Evolutionary conservation across 805 yeast genomes (phyloP), one percentile per base, ranked within the genome.

Genomic region (Sungouiella thailandica): DNA sequence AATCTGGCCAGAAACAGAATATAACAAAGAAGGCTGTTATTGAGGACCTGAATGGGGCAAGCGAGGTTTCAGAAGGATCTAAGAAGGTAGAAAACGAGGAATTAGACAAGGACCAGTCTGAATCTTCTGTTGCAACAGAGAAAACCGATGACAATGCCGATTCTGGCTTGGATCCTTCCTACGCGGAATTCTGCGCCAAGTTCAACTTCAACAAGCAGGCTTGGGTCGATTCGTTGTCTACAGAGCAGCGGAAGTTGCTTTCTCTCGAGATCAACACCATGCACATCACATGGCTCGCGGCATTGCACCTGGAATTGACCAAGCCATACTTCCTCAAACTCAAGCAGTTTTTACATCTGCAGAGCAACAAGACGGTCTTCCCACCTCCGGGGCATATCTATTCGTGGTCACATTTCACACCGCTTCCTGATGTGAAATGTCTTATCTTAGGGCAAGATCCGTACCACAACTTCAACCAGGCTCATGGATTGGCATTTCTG

Each of bases 381-480:
- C 99, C 99, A 2, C 89, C 90, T 0, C 55, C 64, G 12, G 51
- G 72, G 10, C 83, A 84, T 39, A 76, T 93, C 14, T 93, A 93
- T 55, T 85, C 97, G 0, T 93, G 97, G 97, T 80, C 94, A 2
- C 73, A 87, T 20, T 67, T 80, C 12, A 87, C 97, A 0, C 95
- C 96, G 0, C 63, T 90, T 14, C 64, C 76, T 4, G 56, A 72
- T 3, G 83, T 88, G 13, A 80, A 78, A 50, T 93, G 90, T 17
- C 72, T 93, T 1, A 73, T 93, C 9, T 64, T 93, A 28, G 98
- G 98, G 1, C 98, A 93, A 57, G 98, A 93, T 55, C 98, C 98
- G 1, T 93, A 93, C 55, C 98, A 93, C 58, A 87, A 88, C 55
- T 59, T 60, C 47, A 83, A 84, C 54, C 98, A 93, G 57, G 98